Base-by-base conservation (phyloP, 1,284 basidiomycete species). In the Sphagnurus paluster region DNA sequence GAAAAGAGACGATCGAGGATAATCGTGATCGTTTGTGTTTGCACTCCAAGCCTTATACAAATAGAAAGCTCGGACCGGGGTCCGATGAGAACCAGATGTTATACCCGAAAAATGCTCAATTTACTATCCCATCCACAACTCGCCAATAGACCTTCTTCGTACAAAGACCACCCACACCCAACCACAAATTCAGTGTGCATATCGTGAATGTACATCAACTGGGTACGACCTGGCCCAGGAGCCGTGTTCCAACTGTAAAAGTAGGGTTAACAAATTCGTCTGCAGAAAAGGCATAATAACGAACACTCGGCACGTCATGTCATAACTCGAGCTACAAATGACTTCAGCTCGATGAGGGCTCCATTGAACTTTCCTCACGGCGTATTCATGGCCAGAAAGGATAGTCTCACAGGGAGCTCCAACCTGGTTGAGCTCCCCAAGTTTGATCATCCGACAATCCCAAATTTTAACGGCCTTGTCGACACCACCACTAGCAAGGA, bases 141-240 rank as follows among this genome's bases (percentile, higher is more conserved):
- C 16, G 91, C 93, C 42, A 98, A 59, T 13, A 93, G 61, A 1
- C 90, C 90, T 55, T 90, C 84, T 45, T 96, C 90, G 55, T 89
- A 96, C 56, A 90, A 59, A 13, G 88, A 89, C 96, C 96, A 99
- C 16, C 79, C 79, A 53, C 92, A 85, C 0, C 92, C 93, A 38
- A 92, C 90, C 14, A 96, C 93, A 65, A 99, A 99, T 68, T 98
- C 96, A 2, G 91, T 93, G 63, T 99, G 96, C 5, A 80, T 72
- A 62, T 92, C 85, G 60, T 96, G 88, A 25, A 93, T 82, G 49
- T 82, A 69, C 39, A 85, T 58, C 20, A 91, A 67, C 50, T 80
- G 76, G 4, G 74, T 70, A 47, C 77, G 74, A 44, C 75, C 81
- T 39, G 70, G 66, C 4, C 69, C 58, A n/a, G 80, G 77, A 39